These are phyloP conservation scores for Fusarium incarnatum DNA, from an alignment of 2,329 filamentous ascomycete species.

Conservation along the genomic window DNA sequence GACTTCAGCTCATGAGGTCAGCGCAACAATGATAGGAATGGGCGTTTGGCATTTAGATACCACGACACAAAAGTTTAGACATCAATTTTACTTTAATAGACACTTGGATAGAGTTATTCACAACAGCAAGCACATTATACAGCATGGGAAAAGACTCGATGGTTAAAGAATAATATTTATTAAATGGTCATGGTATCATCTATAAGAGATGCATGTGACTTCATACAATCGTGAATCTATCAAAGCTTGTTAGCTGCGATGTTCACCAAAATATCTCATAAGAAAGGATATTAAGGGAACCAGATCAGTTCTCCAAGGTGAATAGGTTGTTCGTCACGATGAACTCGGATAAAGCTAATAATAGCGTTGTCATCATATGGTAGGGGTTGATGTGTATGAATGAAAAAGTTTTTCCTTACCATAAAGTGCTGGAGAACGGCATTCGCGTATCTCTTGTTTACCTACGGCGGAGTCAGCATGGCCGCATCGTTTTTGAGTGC, in stretches of 20 bases:
- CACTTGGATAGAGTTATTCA: neutral
- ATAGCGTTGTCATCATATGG: constrained; percentile 63
- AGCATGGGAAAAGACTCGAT: neutral
- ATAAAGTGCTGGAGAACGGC: neutral
- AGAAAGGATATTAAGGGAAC: constrained; percentile 23
- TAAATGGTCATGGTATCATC: neutral
- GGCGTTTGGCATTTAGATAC: neutral
- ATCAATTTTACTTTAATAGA: neutral
- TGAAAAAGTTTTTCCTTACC: constrained; percentile 29
- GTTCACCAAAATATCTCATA: neutral
- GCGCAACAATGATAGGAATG: no score
- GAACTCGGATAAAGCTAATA: constrained; percentile 62
- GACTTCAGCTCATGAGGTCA: constrained; percentile 60
- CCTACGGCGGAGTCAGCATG: constrained; percentile 37
- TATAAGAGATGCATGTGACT: neutral
- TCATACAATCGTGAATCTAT: neutral
- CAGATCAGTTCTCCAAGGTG: constrained; percentile 73
- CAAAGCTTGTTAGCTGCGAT: constrained; percentile 20
- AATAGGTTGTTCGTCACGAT: constrained; percentile 66
- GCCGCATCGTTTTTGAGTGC: neutral
- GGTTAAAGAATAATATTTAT: neutral
- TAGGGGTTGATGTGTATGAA: constrained; percentile 28
- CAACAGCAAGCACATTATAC: neutral
- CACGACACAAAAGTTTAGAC: neutral
- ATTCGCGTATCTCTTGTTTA: neutral